Percentiles rank a stretch among this genome's conserved stretches.
Evolutionary conservation across 176 grass and related monocot genomes (phyloP).

Genomic region (Eragrostis curvula): DNA sequence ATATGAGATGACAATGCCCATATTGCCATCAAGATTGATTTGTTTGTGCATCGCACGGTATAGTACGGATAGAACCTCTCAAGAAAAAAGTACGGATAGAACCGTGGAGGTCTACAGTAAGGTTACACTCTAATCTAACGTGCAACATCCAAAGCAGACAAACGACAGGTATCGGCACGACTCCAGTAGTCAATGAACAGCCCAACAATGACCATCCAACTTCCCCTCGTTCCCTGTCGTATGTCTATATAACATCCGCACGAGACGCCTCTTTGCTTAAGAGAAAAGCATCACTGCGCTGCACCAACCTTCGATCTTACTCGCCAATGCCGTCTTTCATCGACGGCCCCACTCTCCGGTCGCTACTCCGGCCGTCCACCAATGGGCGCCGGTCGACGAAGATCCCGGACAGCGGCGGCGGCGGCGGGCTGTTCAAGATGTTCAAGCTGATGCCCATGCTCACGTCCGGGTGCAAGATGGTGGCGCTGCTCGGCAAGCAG

Average conservation of each 20-base stretch:
- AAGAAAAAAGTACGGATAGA: not conserved
- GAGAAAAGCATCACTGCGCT: constrained; percentile 28
- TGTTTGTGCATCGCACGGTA: not conserved
- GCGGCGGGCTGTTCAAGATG: constrained; percentile 72
- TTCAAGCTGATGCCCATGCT: constrained; percentile 98
- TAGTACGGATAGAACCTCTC: not conserved
- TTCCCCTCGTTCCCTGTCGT: constrained; percentile 15
- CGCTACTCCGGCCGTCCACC: constrained; percentile 67
- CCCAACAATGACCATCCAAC: constrained; percentile 46
- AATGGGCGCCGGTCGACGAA: constrained; percentile 62
- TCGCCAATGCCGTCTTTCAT: constrained; percentile 69
- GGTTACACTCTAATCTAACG: constrained; percentile 6
- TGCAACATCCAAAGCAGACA: constrained; percentile 3
- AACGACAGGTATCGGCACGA: not conserved
- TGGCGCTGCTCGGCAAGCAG: constrained; percentile 70
- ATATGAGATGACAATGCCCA: no score
- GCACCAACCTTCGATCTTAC: constrained; percentile 37
- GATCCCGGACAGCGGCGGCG: constrained; percentile 13
- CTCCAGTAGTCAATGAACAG: constrained; percentile 29
- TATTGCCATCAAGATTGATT: not conserved
- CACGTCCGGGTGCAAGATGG: constrained; percentile 95
- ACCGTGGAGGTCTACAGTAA: constrained; percentile 5
- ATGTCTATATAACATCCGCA: constrained; percentile 53
- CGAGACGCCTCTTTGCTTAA: constrained; percentile 43
- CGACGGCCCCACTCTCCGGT: constrained; percentile 59